Evolutionary conservation across 1,139 yeast species (phyloP).

Genomic region (Hemisphaericaspora lyxosophila): DNA sequence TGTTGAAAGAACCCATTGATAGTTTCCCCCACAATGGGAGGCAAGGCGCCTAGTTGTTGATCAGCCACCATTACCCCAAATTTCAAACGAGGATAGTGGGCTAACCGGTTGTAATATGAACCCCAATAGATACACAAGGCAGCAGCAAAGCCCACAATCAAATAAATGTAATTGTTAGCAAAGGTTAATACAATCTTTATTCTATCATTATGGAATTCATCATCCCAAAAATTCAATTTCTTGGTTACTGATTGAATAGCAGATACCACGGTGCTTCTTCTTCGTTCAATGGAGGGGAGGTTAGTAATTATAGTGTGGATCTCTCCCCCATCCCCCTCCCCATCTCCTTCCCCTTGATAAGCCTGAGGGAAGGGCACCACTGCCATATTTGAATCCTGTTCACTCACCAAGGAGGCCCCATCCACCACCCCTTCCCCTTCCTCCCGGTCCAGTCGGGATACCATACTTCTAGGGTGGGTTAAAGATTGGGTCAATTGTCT

Average conservation of each 20-base stretch:
- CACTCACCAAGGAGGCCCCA: too few species aligned
- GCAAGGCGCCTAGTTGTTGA: slow-evolving; percentile 19
- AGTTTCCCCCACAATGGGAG: slow-evolving; percentile 26
- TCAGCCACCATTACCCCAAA: slow-evolving; percentile 32
- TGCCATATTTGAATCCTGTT: not conserved
- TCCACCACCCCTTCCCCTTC: too few species aligned
- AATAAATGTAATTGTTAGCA: slow-evolving; percentile 22
- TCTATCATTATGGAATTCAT: slow-evolving; percentile 24
- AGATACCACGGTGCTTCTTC: slow-evolving; percentile 22
- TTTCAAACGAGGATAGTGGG: slow-evolving; percentile 21
- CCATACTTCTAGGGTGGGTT: not conserved
- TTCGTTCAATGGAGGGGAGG: slow-evolving; percentile 8
- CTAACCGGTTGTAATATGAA: slow-evolving; percentile 23
- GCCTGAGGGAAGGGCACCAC: slow-evolving; percentile 14
- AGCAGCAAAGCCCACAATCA: slow-evolving; percentile 24
- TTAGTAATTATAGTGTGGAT: not conserved
- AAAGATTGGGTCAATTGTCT: slow-evolving; percentile 8
- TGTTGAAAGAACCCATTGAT: slow-evolving; percentile 25
- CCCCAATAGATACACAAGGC: slow-evolving; percentile 36
- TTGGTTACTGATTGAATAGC: slow-evolving; percentile 17
- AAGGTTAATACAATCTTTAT: slow-evolving; percentile 20
- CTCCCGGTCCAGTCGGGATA: too few species aligned
- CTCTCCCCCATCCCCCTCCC: not conserved
- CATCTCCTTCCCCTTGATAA: slow-evolving; percentile 1
- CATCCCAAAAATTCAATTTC: slow-evolving; percentile 31